Percentiles rank a stretch among this genome's conserved stretches.
These are phyloP conservation scores for Lactifluus hygrophoroides DNA, from an alignment of 768 basidiomycete genomes.

Conservation along the genomic window DNA sequence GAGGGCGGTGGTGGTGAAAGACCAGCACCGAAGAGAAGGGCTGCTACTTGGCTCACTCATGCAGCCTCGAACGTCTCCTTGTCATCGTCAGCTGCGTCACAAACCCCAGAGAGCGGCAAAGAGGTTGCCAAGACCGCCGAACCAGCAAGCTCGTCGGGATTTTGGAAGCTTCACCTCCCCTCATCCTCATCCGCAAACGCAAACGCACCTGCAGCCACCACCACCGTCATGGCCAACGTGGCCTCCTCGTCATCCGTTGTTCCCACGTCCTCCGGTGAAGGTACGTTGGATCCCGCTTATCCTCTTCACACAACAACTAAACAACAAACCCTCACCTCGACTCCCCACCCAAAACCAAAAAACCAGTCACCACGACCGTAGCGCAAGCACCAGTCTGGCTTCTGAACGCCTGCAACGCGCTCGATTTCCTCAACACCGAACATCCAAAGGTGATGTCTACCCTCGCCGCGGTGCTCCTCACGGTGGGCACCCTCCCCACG, in stretches of 20 bases:
- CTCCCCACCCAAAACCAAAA: no score
- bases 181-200: conserved; percentile 2
- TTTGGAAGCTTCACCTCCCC: conserved; percentile 9
- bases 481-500: conserved; percentile 64
- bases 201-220: conserved; percentile 2
- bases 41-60: conserved; percentile 14
- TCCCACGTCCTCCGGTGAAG: conserved; percentile 12
- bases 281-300: neutral
- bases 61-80: conserved; percentile 11
- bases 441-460: conserved; percentile 71
- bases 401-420: conserved; percentile 64
- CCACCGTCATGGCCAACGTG: neutral
- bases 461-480: conserved; percentile 69
- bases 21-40: neutral
- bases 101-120: neutral
- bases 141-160: conserved; percentile 2
- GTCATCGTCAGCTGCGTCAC: neutral
- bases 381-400: conserved; percentile 68
- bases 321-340: no score
- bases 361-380: conserved; percentile 36
- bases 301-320: no score
- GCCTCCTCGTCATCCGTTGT: neutral
- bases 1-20: conserved; percentile 10
- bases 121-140: conserved; percentile 13
- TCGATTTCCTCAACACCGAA: conserved; percentile 65